Base-by-base conservation (phyloP, 345 rosid genomes). In the Aethionema arabicum region DNA sequence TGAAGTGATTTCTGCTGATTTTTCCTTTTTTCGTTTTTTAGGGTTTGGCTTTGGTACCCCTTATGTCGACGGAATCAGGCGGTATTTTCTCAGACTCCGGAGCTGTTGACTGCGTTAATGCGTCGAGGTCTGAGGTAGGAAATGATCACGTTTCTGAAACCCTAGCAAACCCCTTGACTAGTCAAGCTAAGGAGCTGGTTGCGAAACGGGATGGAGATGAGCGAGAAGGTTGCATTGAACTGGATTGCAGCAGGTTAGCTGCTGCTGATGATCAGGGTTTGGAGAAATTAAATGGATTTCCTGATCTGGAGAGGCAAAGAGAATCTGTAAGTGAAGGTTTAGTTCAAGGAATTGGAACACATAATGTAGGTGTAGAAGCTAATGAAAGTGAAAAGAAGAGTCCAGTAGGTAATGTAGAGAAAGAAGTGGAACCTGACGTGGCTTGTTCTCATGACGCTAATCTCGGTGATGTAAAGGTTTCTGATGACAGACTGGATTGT, bases 51-150 rank as follows among this genome's bases (percentile, higher is more conserved):
- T 40, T 40, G 21, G 58, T 61, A 16, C 12, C 38, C 16, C 42
- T 32, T 54, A 70, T 70, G 74, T 29, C 69, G 49, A 70, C 37
- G 55, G 69, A 63, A 36, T 7, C 53, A 56, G 55, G 42, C 50
- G 2, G 10, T 42, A 8, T 30, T 56, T 29, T 11, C 3, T 49
- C 52, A 1, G 14, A 35, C 0, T 48, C 52, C 35, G 74, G 61
- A 2, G 45, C 57, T 39, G 9, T 9, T 41, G 59, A 15, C 32
- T 37, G 6, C 40, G 27, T 42, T 56, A 42, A 35, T 41, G 47
- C 59, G 33, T 52, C 51, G 31, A 45, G 32, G 15, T 1, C 30
- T 36, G 65, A 58, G 30, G 38, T 15, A 1, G 43, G 66, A 31
- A 56, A 63, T 15, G 56, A 16, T 50, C 38, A 50, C 32, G 12